Evolutionary conservation across 495 filamentous ascomycete species (phyloP), one percentile per base, ranked within the genome.

Genomic region (Trypethelium eluteriae): DNA sequence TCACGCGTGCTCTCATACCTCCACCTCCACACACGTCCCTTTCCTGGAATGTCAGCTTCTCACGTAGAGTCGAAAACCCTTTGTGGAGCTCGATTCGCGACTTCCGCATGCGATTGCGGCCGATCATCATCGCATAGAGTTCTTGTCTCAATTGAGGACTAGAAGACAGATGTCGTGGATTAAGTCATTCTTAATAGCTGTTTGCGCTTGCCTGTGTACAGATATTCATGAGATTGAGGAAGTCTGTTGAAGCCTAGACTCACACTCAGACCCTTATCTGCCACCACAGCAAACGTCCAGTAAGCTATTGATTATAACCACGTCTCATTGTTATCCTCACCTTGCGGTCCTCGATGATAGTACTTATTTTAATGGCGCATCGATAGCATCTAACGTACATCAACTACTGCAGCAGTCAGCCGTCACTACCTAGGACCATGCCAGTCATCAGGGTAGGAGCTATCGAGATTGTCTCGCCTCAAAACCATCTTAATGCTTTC

Each of bases 41-140:
- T 59, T 36, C 53, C 25, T 36, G 53, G 53, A 59, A 59, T 59
- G 53, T 36, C 32, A 32, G 25, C 53, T 35, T 36, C 25, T 59
- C 53, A 2, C 10, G 14, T 36, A 36, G 6, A 32, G 36, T 36
- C 4, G 25, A 36, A 2, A 10, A 59, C 11, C 53, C 53, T 59
- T 59, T 59, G 53, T 59, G 5, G 7, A 59, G 53, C 32, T 14
- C 11, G 18, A 36, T 3, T 36, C 53, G 11, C 5, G 32, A 36
- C 4, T 59, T 59, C 53, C 53, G 53, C 53, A 59, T 59, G 53
- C 53, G 36, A 59, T 2, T 59, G 34, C 25, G 14, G 25, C 53
- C 32, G 32, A 32, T n/a, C 53, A 34, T 36, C 53, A 36, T 59
- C 14, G 7, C 53, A 18, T 53, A 2, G 10, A 18, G 25, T 53